These are phyloP conservation scores for Strombidium stylifer DNA, from an alignment of 73 alveolate species.

Conservation along the genomic window DNA sequence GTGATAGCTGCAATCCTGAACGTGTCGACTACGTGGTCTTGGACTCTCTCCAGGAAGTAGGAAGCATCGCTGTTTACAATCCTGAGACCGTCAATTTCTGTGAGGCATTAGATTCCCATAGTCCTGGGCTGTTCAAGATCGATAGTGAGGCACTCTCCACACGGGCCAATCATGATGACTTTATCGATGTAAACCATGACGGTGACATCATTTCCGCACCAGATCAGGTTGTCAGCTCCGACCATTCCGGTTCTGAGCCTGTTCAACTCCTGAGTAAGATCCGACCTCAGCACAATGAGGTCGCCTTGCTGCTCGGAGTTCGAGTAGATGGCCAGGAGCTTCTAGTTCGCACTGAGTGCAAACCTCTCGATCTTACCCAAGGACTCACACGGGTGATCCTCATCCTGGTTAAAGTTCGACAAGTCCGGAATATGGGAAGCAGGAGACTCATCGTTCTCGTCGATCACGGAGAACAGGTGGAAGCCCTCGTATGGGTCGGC, in stretches of 20 bases:
- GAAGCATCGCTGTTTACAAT: slow-evolving; percentile 28
- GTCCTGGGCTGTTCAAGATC: slow-evolving; percentile 11
- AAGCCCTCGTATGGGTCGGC: slow-evolving; percentile 61
- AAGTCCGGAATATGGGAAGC: background rate
- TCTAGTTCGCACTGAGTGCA: slow-evolving; percentile 48
- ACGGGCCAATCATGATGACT: slow-evolving; percentile 51
- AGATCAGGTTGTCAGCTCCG: slow-evolving; percentile 38
- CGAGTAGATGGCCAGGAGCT: slow-evolving; percentile 40
- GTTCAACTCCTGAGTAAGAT: slow-evolving; percentile 41
- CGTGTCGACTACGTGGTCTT: slow-evolving; percentile 32
- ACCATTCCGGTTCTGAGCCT: slow-evolving; percentile 17
- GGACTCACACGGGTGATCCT: background rate
- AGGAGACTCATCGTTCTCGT: slow-evolving; percentile 28
- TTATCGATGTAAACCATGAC: slow-evolving; percentile 37
- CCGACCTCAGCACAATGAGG: slow-evolving; percentile 36
- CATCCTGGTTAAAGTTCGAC: no score
- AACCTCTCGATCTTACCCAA: slow-evolving; percentile 39
- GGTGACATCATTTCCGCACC: slow-evolving; percentile 65
- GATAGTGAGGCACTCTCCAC: background rate
- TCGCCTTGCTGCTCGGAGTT: slow-evolving; percentile 19
- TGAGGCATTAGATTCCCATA: slow-evolving; percentile 31
- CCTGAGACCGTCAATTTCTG: slow-evolving; percentile 59
- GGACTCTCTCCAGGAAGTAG: slow-evolving; percentile 53
- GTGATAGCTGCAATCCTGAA: slow-evolving; percentile 44
- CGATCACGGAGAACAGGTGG: slow-evolving; percentile 7